phyloP scores from a whole-genome alignment of 306 rosid genomes.

The Prosopis cineraria region DNA sequence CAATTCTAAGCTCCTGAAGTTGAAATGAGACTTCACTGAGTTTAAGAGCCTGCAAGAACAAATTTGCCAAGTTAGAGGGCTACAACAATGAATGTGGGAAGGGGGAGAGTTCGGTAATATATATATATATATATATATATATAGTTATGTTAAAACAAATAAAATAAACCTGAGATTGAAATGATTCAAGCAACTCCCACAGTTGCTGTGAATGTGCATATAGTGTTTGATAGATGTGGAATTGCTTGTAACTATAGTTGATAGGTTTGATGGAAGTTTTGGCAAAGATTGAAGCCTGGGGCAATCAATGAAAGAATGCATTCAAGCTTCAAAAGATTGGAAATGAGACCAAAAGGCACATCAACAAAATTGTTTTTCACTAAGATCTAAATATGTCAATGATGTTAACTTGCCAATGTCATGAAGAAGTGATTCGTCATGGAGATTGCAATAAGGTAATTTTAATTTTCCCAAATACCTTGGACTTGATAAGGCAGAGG shows the following conservation, averaged over 20 bases:
- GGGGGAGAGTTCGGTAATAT: too few species aligned
- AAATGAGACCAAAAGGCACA: neutral
- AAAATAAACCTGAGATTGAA: too few species aligned
- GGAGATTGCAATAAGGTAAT: neutral
- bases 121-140: too few species aligned
- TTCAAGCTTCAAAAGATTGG: neutral
- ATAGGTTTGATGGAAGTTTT: neutral
- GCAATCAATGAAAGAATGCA: neutral
- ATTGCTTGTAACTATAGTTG: neutral
- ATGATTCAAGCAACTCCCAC: too few species aligned
- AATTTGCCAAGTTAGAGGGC: too few species aligned
- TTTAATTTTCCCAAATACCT: neutral
- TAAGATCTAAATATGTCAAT: neutral
- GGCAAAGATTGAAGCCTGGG: neutral
- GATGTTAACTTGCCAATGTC: neutral
- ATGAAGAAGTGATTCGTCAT: neutral
- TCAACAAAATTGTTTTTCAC: neutral
- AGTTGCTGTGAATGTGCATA: too few species aligned
- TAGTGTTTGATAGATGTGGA: too few species aligned
- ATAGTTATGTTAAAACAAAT: too few species aligned
- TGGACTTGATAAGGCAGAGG: neutral
- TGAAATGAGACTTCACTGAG: too few species aligned
- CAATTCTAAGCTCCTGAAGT: too few species aligned
- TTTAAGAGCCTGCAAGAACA: too few species aligned
- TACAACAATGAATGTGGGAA: too few species aligned